Evolutionary conservation across 345 rosid species (phyloP), one percentile per base, ranked within the genome.

Genomic region (Gossypium turneri): DNA sequence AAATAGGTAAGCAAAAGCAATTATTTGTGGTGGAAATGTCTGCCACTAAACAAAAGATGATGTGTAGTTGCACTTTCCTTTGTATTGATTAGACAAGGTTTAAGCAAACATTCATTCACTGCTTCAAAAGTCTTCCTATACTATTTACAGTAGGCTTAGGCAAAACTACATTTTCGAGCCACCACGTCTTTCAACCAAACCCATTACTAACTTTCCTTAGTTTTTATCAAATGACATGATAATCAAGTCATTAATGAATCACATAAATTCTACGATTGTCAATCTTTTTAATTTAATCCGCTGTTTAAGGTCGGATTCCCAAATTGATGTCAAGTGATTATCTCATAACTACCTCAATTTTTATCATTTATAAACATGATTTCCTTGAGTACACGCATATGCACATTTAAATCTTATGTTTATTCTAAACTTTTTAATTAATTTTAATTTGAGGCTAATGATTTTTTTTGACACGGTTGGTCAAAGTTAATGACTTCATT

Each of bases 131-230:
- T 78, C 77, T 13, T 65, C 75, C 77, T 34, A 34, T 5, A 72
- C 12, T 66, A 47, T 16, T 47, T 29, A 60, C 72, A 70, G 70
- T 62, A 58, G 12, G 19, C 56, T 29, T 34, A 4, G 8, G 16
- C 10, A 9, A 43, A 11, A 10, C 17, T 13, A 20, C 78, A 20
- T 41, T 62, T n/a, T 34, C 77, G 53, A 67, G 77, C 70, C 73
- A 72, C 79, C 83, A 58, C 81, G 34, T 82, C 77, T 72, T 16
- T 63, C 13, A 72, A 47, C 68, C 76, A 22, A 77, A 72, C 48
- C 75, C 22, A n/a, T 17, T 17, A 34, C 19, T 2, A 38, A 34
- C 22, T 7, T 43, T n/a, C 17, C 0, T 9, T 45, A 70, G 17
- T n/a, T 50, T 11, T 53, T 10, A 70, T 53, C 62, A 34, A 53